Percentiles rank a stretch among this genome's conserved stretches.
phyloP scores from a whole-genome alignment of 352 stramenopile species.

The Thalassiosira pacifica region DNA sequence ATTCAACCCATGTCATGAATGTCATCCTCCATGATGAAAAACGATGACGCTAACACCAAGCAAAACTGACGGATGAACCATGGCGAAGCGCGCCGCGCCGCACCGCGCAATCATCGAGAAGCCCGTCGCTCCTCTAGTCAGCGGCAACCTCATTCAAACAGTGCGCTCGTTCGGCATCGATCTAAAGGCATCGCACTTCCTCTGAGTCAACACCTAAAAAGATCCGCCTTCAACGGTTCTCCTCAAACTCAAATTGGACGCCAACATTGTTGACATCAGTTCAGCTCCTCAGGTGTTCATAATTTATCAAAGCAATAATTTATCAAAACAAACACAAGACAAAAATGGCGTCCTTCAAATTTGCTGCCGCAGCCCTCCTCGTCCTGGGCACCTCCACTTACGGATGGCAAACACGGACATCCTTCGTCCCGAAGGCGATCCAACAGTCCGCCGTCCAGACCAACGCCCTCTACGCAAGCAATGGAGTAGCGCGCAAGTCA shows the following conservation, averaged over 20 bases:
- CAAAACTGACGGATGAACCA: too few species aligned
- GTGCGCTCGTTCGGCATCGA: too few species aligned
- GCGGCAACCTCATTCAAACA: too few species aligned
- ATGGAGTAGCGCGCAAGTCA: slow-evolving; percentile 29
- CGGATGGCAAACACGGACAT: slow-evolving; percentile 53
- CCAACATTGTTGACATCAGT: not conserved
- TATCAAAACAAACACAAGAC: slow-evolving; percentile 7
- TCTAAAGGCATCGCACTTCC: too few species aligned
- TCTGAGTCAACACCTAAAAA: too few species aligned
- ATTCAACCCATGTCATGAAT: too few species aligned
- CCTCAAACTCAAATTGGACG: not conserved
- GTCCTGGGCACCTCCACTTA: slow-evolving; percentile 34
- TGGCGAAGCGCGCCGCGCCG: too few species aligned
- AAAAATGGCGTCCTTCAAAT: slow-evolving; percentile 44
- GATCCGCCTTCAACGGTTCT: not conserved
- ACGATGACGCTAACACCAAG: too few species aligned
- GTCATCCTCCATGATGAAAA: too few species aligned
- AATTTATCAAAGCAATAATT: slow-evolving; percentile 26
- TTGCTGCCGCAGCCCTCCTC: slow-evolving; percentile 18
- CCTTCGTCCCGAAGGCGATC: slow-evolving; percentile 50
- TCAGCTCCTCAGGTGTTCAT: not conserved
- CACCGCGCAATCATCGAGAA: too few species aligned
- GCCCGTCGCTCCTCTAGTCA: too few species aligned
- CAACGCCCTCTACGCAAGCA: slow-evolving; percentile 48
- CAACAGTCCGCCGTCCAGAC: slow-evolving; percentile 52